Base-by-base conservation (phyloP, 768 basidiomycete genomes). In the Leucocoprinus leucothites region DNA sequence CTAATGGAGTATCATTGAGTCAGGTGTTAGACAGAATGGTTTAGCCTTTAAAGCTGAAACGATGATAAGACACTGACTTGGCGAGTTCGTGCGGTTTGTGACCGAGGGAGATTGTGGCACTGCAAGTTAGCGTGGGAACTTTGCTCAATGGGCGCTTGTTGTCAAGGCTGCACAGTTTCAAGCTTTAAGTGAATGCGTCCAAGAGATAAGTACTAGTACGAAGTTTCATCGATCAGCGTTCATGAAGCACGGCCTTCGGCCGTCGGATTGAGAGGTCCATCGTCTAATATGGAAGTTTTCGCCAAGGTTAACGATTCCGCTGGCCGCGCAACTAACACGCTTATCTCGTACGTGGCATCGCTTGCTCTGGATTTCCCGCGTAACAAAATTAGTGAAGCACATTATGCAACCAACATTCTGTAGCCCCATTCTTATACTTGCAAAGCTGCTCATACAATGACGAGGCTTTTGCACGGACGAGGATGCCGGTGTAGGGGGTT, bases 321-420 rank as follows among this genome's bases (percentile, higher is more conserved):
- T 53, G 31, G 42, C 14, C 51, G 51, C 51, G 51, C 42, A 53
- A 42, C 25, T 31, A 52, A 35, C 19, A 41, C 41, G 50, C 50
- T 42, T 42, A 41, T 18, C 19, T 42, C 18, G 50, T 41, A 43
- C 26, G 41, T 53, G 51, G 43, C 51, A 45, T 45, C 51, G 51
- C 42, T 35, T 53, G 43, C 21, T 24, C 28, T 34, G 16, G 14
- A 44, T 44, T 28, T 18, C 25, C 35, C 51, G 51, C 31, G 51
- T 53, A 53, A 24, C 51, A 34, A 44, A 43, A 26, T 13, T 42
- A 51, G 38, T 31, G 16, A 43, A 11, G n/a, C 31, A 21, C 36
- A 21, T 28, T 18, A 51, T 42, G 31, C 50, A 44, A 34, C 43
- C 31, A 44, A 34, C 42, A 44, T 34, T 35, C 34, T 35, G 7